Evolutionary conservation across 768 basidiomycete species (phyloP), one percentile per base, ranked within the genome.

Genomic region (Kwoniella heveanensis): DNA sequence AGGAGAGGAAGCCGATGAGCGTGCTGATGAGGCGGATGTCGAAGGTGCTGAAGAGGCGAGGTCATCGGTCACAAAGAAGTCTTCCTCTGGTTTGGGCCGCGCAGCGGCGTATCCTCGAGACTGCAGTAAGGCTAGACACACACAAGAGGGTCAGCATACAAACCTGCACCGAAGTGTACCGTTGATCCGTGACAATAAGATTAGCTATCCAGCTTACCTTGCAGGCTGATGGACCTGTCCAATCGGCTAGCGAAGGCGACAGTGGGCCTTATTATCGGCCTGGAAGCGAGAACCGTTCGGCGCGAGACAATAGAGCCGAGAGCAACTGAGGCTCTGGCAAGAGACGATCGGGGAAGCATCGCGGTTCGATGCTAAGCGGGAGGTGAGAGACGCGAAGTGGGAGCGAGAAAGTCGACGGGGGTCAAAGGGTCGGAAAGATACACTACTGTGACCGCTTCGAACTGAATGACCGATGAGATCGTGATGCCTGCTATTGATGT

Each of bases 311-410:
- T 37, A 24, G 49, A 46, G 9, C 51, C 52, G 1, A 60, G 25
- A 21, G 53, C 48, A 46, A 60, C 24, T n/a, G 64, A 65, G 25
- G 64, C 37, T 29, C 59, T 26, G 1, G 53, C 59, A 21, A 65
- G 58, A 29, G 64, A 54, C 22, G 58, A 65, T 65, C 58, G 64
- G 24, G 64, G 54, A 13, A 65, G 49, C 64, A 65, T 65, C 10
- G 8, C 53, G 64, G 39, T 44, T 8, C 39, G 9, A 3, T 4
- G 19, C 39, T 44, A 17, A 44, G 17, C 4, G 39, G 15, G 15
- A 44, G 9, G 39, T 44, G 39, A 17, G 39, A 19, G 9, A 17
- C 4, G 15, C 4, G 8, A 44, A 17, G 15, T 3, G 39, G 39
- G 17, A 10, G 39, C 4, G 9, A 5, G 32, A 32, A 32, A 13